Percentiles rank a stretch among this genome's conserved stretches.
Evolutionary conservation across 78 protist species (phyloP).

Genomic region (Protostelium mycophagum): DNA sequence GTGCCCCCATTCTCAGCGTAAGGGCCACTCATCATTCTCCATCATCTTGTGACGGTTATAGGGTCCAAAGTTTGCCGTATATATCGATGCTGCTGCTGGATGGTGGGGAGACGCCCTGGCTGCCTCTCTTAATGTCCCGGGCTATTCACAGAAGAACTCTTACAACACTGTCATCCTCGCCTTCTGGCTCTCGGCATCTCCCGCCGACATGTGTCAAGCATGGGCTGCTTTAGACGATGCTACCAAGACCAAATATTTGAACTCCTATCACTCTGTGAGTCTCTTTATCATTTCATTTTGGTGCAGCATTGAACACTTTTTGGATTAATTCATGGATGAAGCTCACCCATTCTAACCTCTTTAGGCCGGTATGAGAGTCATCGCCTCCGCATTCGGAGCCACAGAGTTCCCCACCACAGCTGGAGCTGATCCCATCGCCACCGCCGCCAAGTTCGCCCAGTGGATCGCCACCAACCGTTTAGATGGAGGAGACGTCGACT

Average conservation of each 20-base stretch:
- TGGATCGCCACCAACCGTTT: constrained; percentile 2
- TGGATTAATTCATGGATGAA: too few species aligned
- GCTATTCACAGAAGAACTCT: background rate
- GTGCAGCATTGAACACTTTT: too few species aligned
- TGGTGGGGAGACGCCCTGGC: background rate
- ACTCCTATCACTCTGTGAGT: background rate
- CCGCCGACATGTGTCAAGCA: background rate
- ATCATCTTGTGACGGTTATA: background rate
- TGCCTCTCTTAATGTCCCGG: background rate
- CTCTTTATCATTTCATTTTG: too few species aligned
- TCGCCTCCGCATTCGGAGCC: constrained; percentile 14
- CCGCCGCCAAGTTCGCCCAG: constrained; percentile 4
- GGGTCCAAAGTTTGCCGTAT: background rate
- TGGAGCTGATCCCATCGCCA: background rate
- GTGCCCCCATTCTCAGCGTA: too few species aligned
- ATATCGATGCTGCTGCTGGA: background rate
- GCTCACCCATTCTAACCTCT: background rate
- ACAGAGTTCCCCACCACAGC: constrained; percentile 11
- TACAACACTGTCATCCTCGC: background rate
- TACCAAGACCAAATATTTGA: background rate
- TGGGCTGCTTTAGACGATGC: background rate
- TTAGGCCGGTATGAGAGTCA: constrained; percentile 3
- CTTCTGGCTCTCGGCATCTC: background rate
- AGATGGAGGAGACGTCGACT: constrained; percentile 20
- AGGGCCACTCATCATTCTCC: too few species aligned